Base-by-base conservation (phyloP, 2,329 filamentous ascomycete genomes). In the Pleomassaria siparia region DNA sequence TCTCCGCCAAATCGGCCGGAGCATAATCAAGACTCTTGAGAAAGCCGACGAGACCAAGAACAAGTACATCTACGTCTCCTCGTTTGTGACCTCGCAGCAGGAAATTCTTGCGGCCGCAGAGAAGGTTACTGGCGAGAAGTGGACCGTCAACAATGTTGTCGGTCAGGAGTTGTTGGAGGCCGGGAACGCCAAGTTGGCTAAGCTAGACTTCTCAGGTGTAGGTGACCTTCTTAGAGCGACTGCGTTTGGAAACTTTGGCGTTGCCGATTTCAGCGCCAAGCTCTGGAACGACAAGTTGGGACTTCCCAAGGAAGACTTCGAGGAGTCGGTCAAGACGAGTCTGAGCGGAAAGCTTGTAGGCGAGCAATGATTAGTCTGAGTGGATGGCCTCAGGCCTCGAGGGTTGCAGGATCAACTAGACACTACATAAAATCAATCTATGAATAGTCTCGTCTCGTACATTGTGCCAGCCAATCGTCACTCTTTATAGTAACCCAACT, bases 61-160 rank as follows among this genome's bases (percentile, higher is more conserved):
- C 62, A 74, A 79, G 50, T 81, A 83, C 61, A 63, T 87, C 24
- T 76, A 75, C 42, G 69, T 86, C 13, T 76, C 80, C 2, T 83
- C 79, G 0, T 81, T 85, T 55, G 76, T 76, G 24, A 76, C 78
- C 0, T 77, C 78, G 1, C 83, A 86, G 65, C 80, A 80, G 15
- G 74, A 86, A 53, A 66, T 88, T 1, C 60, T 86, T 1, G 64
- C 69, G 11, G 62, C 75, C 0, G 67, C 80, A 2, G 80, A 87
- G 65, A 75, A 78, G 47, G 67, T 75, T 10, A 80, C 78, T 0
- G 77, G 76, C 2, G 59, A 69, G 15, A 78, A 79, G 50, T 85
- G 77, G 74, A 69, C 72, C 0, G 70, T 84, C 2, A 73, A 70
- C 2, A 65, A 65, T 12, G 62, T 66, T 10, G 71, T 65, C 3